A percentile compares a stretch with the other conserved stretches of the same genome.
Conservation (phyloP, 2,329 filamentous ascomycete species). For the Aspergillus udagawae region DNA sequence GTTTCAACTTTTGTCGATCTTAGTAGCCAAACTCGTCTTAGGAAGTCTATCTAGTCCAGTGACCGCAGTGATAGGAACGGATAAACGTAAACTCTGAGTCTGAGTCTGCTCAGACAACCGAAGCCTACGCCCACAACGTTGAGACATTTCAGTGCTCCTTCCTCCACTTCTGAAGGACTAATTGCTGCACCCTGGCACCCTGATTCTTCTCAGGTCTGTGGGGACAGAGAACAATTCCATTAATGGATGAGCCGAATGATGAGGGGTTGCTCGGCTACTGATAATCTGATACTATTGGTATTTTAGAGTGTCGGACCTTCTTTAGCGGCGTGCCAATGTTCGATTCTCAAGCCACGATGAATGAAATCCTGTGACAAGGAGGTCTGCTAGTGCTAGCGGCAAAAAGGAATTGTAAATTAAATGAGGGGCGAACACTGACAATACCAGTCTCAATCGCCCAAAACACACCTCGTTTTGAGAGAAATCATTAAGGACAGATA, state of each 20-base stretch:
- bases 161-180: not conserved
- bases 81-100: not conserved
- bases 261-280: not conserved
- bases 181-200: not conserved
- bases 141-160: not conserved
- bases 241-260: not conserved
- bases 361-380: not conserved
- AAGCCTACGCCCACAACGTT: not conserved
- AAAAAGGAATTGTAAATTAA: not conserved
- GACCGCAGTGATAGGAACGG: not conserved
- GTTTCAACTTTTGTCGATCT: not conserved
- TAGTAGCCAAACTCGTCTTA: not conserved
- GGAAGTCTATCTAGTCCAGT: not conserved
- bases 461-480: not conserved
- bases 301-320: not conserved
- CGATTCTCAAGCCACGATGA: not conserved
- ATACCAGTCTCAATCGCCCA: not conserved
- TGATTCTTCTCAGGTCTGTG: not conserved
- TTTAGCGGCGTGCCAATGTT: not conserved
- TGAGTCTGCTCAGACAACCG: not conserved
- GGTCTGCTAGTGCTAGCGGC: not conserved
- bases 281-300: not conserved
- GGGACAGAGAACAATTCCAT: not conserved
- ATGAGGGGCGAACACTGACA: not conserved
- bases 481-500: not conserved